Base-by-base conservation (phyloP, 208 protist genomes). In the Vickermania ingenoplastis region DNA sequence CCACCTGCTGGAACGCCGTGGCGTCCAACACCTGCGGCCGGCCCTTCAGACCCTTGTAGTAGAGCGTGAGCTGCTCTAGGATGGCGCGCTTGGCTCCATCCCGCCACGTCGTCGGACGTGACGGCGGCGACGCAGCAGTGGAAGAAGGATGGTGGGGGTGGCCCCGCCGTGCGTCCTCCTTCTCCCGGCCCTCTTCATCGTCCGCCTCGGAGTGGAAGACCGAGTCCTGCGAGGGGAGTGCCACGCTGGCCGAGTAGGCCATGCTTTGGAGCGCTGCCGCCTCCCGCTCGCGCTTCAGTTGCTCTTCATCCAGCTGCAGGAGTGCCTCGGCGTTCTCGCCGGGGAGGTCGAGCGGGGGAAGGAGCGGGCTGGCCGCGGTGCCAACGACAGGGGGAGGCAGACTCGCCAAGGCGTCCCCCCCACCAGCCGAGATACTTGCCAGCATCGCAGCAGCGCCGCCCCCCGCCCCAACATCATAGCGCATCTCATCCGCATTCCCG, bases 41-140 rank as follows among this genome's bases (percentile, higher is more conserved):
- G 2, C 79, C 82, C 24, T 68, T 59, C 2, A 69, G 57, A 0
- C 82, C 82, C 11, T 72, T 69, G 21, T 79, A 69, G 71, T 88
- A 90, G 26, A 88, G 54, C 17, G 86, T 90, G 0, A 89, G 75
- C 65, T 85, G 77, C 67, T 90, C 71, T 29, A 89, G 72, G 61
- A 92, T 92, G 2, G 73, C 75, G 21, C 80, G 79, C 78, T 92
- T 92, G 24, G 86, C 86, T 13, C 65, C 63, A 1, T 59, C 61
- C 26, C 86, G 81, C 83, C 86, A 92, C n/a, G 5, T 53, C 53
- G 11, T 22, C 24, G 25, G 41, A 31, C n/a, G 13, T 21, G 36
- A 17, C 36, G 53, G 25, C 14, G n/a, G 31, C 5, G 30, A n/a
- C 29, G 60, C 13, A 4, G 22, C 26, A 7, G 11, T 2, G 7